phyloP scores from a whole-genome alignment of 202 grass and related monocot genomes.

The Carex arenaria region DNA sequence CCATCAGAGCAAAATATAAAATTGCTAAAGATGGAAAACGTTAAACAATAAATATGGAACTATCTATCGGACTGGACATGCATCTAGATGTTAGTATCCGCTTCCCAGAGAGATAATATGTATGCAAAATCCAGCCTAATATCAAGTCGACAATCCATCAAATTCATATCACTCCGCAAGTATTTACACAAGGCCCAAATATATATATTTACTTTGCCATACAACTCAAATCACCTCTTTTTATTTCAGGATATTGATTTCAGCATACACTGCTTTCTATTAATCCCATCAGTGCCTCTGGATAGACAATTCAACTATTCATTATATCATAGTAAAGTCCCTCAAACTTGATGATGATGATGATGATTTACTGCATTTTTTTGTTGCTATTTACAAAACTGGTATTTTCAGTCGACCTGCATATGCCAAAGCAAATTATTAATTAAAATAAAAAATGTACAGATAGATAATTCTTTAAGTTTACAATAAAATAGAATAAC shows the following conservation, averaged over 20 bases:
- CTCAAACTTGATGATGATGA: background rate
- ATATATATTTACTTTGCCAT: background rate
- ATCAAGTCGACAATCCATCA: background rate
- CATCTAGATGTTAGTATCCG: no score
- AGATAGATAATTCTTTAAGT: background rate
- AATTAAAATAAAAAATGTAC: background rate
- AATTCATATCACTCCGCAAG: background rate
- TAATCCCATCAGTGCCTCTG: background rate
- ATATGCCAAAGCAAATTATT: background rate
- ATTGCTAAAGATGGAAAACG: no score
- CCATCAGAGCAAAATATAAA: no score
- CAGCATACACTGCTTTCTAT: background rate
- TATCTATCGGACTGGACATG: no score
- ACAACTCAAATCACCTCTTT: background rate
- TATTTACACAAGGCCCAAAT: background rate
- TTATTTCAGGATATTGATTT: background rate
- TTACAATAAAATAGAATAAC: background rate
- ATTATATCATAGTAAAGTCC: background rate
- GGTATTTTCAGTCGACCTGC: background rate
- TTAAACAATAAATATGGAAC: no score
- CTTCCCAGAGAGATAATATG: no score
- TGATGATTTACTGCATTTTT: background rate
- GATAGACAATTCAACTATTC: background rate
- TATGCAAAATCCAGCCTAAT: background rate
- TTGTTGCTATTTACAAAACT: slow-evolving; percentile 7